Base-by-base conservation (phyloP, 441 rosid species). In the Lepidium campestre region DNA sequence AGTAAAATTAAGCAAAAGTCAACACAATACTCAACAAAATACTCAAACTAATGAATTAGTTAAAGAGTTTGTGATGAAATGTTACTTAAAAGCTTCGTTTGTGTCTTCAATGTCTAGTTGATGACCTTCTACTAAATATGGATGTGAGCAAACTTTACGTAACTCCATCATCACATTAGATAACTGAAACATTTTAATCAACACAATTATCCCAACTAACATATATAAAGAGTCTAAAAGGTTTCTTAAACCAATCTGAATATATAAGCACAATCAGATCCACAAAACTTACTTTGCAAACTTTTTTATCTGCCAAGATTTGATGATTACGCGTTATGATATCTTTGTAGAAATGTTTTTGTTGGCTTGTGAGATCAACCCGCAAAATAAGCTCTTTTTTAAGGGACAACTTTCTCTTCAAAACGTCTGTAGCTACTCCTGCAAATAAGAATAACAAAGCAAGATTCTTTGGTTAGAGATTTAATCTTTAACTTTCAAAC, bases 361-460 rank as follows among this genome's bases (percentile, higher is more conserved):
- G 98, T 80, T 81, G 82, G 80, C 81, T 79, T 70, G 94, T 94
- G 64, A 94, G 69, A 35, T 94, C 97, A 78, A 89, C 89, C 37
- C 98, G 96, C 60, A 91, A 80, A 77, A 94, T 94, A 53, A 94
- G 99, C 79, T 94, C 99, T 79, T 88, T 91, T 59, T 94, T 94
- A 12, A 97, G 98, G 73, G 99, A 98, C 71, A 94, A 6, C 10
- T 5, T 80, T 62, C 89, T 96, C 73, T 84, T 91, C 94, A 91
- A 80, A 34, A 94, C 99, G 74, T 94, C 97, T 80, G 89, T 89
- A n/a, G n/a, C 87, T 94, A 94, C 90, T 76, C 98, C 99, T 94
- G 75, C 75, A 85, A 85, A 48, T 14, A 54, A 68, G 68, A 68
- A 72, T 59, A 31, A 29, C 7, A 68, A 57, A 56, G 13, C 62